These are phyloP conservation scores for Casuarina glauca DNA, from an alignment of 306 rosid species.

Conservation along the genomic window DNA sequence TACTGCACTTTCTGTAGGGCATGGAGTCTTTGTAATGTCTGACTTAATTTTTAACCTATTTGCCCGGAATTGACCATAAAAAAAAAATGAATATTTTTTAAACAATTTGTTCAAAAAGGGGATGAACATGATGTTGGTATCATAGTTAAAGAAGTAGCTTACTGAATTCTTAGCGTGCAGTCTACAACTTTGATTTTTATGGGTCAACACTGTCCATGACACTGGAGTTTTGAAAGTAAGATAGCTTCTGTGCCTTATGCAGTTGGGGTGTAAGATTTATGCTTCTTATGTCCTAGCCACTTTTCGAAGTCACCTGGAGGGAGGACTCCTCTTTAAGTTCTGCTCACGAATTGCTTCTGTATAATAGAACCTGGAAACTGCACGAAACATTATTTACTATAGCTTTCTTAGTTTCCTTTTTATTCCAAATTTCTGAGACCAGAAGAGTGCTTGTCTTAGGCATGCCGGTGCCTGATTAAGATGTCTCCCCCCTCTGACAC, in stretches of 20 bases:
- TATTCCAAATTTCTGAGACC: background rate
- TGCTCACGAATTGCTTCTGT: background rate
- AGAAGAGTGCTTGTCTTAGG: background rate
- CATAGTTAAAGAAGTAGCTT: background rate
- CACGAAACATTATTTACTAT: background rate
- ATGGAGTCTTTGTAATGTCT: too few relatives aligned
- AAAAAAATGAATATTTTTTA: too few relatives aligned
- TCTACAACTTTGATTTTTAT: background rate
- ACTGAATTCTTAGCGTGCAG: background rate
- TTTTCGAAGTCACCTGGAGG: background rate
- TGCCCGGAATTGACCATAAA: too few relatives aligned
- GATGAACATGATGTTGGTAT: conserved; percentile 1
- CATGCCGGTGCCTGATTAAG: background rate
- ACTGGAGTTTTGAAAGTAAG: background rate
- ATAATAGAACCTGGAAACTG: background rate
- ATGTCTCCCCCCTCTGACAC: background rate
- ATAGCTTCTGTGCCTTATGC: background rate
- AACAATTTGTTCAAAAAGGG: background rate
- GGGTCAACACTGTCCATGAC: background rate
- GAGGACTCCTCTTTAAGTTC: background rate
- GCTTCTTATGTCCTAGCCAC: background rate
- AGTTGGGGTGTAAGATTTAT: background rate
- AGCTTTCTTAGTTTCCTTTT: background rate
- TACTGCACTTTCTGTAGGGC: too few relatives aligned
- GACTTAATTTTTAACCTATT: too few relatives aligned